Evolutionary conservation across 225 moss, liverwort and hornwort genomes (phyloP).

Genomic region (Antitrichia curtipendula): DNA sequence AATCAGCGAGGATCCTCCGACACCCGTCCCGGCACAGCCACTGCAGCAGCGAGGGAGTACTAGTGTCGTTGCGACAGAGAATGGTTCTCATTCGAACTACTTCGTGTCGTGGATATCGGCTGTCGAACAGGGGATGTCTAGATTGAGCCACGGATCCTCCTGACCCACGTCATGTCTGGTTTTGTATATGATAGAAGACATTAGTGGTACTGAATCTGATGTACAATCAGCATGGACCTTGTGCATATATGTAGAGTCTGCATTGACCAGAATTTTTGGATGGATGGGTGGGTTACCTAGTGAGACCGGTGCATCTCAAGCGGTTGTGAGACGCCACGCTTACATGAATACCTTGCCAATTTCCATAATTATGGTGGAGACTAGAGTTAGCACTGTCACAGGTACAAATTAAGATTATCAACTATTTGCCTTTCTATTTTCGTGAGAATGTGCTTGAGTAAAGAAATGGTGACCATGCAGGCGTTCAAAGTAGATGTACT

Average conservation of each 20-base stretch:
- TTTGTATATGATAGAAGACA: conserved; percentile 9
- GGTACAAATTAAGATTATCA: background rate
- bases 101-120: conserved; percentile 54
- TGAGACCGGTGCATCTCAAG: background rate
- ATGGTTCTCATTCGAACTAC: conserved; percentile 19
- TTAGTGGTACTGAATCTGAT: background rate
- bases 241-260: background rate
- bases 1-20: conserved; percentile 10
- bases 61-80: conserved; percentile 1
- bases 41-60: conserved; percentile 5
- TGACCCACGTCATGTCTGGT: conserved; percentile 8
- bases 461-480: background rate
- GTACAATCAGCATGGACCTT: background rate
- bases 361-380: background rate
- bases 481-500: background rate
- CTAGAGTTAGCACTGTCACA: background rate
- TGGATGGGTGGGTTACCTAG: background rate
- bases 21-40: background rate
- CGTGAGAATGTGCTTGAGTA: background rate
- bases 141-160: conserved; percentile 38
- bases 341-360: background rate
- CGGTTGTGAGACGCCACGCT: background rate
- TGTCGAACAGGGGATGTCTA: conserved; percentile 48
- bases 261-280: background rate
- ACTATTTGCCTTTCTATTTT: background rate